phyloP scores from a whole-genome alignment of 2,329 filamentous ascomycete genomes.

The Epichloe elymi region DNA sequence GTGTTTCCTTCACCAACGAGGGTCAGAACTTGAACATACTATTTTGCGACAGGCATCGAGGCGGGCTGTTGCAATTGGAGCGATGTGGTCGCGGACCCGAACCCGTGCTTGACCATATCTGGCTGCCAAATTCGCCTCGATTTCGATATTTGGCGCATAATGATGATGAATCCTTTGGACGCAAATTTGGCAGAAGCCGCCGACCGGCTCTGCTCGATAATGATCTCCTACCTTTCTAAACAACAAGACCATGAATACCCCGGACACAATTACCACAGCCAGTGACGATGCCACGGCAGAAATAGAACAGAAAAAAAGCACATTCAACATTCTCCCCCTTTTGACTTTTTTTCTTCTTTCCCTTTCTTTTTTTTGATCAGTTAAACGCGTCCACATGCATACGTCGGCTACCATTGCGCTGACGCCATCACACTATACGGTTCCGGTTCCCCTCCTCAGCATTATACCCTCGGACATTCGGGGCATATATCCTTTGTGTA shows the following conservation, averaged over 20 bases:
- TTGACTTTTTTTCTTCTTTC: neutral
- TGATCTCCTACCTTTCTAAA: slow-evolving; percentile 13
- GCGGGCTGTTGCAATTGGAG: slow-evolving; percentile 53
- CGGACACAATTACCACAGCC: neutral
- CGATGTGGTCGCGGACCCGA: slow-evolving; percentile 23
- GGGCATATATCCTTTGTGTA: neutral
- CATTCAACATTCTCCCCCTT: neutral
- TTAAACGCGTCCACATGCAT: neutral
- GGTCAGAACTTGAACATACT: slow-evolving; percentile 56
- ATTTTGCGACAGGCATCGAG: slow-evolving; percentile 51
- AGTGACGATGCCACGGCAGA: neutral
- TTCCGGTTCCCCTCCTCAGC: neutral
- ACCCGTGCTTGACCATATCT: slow-evolving; percentile 10
- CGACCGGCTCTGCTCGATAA: slow-evolving; percentile 6
- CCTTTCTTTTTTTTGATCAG: neutral
- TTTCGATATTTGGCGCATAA: slow-evolving; percentile 1
- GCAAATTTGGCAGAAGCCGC: slow-evolving; percentile 3
- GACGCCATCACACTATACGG: neutral
- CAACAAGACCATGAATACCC: neutral
- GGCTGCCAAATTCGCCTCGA: slow-evolving; percentile 6
- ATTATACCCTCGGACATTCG: neutral
- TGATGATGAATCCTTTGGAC: slow-evolving; percentile 1
- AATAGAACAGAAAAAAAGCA: neutral
- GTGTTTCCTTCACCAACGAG: slow-evolving; percentile 51
- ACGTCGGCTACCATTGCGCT: neutral